phyloP scores from a whole-genome alignment of 2,329 filamentous ascomycete genomes.

The Xylaria sp. region DNA sequence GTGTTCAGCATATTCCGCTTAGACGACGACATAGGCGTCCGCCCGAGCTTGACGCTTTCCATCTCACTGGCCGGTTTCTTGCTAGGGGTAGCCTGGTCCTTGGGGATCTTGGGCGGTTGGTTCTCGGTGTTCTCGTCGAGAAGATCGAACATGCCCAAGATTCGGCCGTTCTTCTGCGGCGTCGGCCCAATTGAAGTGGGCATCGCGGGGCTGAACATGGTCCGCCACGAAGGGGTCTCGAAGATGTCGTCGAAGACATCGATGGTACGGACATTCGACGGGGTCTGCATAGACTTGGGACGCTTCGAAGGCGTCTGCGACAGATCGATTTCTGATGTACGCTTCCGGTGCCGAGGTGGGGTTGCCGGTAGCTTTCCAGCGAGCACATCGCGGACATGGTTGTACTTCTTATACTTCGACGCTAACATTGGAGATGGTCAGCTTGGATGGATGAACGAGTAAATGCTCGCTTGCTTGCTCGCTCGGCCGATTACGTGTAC shows the following conservation, averaged over 20 bases:
- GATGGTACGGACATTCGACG: constrained; percentile 54
- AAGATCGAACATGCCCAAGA: constrained; percentile 81
- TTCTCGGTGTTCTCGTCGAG: constrained; percentile 63
- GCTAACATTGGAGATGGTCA: constrained; percentile 56
- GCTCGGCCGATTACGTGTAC: background rate
- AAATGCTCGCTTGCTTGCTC: no score
- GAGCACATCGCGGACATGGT: constrained; percentile 70
- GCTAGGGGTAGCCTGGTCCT: constrained; percentile 59
- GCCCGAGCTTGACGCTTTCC: constrained; percentile 53
- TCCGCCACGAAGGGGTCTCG: constrained; percentile 67
- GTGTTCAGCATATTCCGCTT: constrained; percentile 71
- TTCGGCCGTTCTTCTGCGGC: constrained; percentile 80
- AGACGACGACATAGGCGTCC: constrained; percentile 65
- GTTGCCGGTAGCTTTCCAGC: constrained; percentile 61
- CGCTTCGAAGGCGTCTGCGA: constrained; percentile 65
- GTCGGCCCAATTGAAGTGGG: constrained; percentile 78
- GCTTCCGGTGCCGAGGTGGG: constrained; percentile 56
- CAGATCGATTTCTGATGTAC: constrained; percentile 52
- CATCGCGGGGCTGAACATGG: constrained; percentile 68
- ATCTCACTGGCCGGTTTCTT: constrained; percentile 51
- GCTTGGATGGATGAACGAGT: background rate
- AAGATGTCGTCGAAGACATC: constrained; percentile 54
- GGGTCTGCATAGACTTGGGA: constrained; percentile 59
- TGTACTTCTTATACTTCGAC: constrained; percentile 81
- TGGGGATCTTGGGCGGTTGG: constrained; percentile 56